Base-by-base conservation (phyloP, 2,329 filamentous ascomycete genomes). In the Ramularia endophylla region DNA sequence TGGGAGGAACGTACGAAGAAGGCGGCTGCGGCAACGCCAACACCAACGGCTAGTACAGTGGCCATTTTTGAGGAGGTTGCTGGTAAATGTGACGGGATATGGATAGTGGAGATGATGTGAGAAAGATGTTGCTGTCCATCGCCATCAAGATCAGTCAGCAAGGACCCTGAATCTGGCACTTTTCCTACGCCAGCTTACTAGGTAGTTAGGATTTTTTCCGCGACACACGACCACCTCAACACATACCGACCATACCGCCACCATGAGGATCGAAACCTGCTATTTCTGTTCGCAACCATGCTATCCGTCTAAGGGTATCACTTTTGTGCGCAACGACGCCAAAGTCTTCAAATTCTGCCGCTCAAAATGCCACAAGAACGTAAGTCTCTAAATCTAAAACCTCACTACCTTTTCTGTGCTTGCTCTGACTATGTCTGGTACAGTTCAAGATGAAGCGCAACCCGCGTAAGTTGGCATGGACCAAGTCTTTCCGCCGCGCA, bases 401-500 rank as follows among this genome's bases (percentile, higher is more conserved):
- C 1, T 16, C 9, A 19, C 1, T 29, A 17, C 18, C 5, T 22
- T 25, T 17, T 13, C 25, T 8, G 17, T 36, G n/a, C 12, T 20
- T 22, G 16, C 16, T 9, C 50, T 48, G 29, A 54, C 47, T 12
- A 18, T n/a, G 13, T 7, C 12, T 20, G 15, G n/a, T 31, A 36
- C 52, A 80, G 74, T 94, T 94, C 79, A 92, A 94, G 71, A 94
- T 94, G 87, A 95, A 95, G 84, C 83, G 92, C 54, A 95, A 97
- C 71, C 89, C 90, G 27, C 82, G 90, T 65, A 95, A 95, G 54
- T 79, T 97, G 57, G 92, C 88, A 69, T 95, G 90, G 92, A 95
- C 90, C 49, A 95, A 95, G 75, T 81, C 87, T 38, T 90, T 89
- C 77, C 84, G 88, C 61, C 83, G 83, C 63, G 79, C 83, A 13